Evolutionary conservation across 2,329 filamentous ascomycete species (phyloP).

Genomic region (Lasiodiplodia gonubiensis): DNA sequence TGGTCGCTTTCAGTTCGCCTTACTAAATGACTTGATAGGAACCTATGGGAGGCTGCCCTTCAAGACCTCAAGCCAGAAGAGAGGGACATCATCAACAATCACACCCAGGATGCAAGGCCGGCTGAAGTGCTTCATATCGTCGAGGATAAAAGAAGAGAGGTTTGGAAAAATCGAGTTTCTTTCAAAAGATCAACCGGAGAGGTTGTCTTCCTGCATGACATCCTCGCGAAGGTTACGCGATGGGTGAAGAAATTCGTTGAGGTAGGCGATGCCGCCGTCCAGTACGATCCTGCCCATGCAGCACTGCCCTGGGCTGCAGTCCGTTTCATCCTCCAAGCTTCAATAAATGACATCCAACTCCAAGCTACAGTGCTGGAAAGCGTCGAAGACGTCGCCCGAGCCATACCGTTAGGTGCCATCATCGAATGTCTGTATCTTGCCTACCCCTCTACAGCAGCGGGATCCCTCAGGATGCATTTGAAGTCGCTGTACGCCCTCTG

Average conservation of each 20-base stretch:
- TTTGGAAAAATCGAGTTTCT: neutral
- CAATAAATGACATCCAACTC: neutral
- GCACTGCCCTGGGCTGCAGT: conserved; percentile 43
- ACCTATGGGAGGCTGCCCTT: too few species aligned
- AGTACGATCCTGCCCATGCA: conserved; percentile 42
- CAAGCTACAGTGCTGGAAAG: neutral
- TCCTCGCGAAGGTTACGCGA: conserved; percentile 37
- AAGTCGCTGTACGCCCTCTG: too few species aligned
- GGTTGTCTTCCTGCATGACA: conserved; percentile 37
- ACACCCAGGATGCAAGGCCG: too few species aligned
- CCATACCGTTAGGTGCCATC: conserved; percentile 25
- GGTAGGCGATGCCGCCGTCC: conserved; percentile 40
- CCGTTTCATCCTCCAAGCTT: conserved; percentile 40
- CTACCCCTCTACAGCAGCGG: too few species aligned
- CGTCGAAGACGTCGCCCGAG: neutral
- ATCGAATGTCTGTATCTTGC: neutral
- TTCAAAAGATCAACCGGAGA: neutral
- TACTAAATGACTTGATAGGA: too few species aligned
- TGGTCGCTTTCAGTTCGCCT: too few species aligned
- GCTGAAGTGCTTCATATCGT: neutral
- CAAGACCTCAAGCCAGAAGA: too few species aligned
- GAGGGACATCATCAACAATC: too few species aligned
- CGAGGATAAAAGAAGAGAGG: neutral
- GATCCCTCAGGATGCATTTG: too few species aligned
- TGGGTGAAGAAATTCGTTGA: conserved; percentile 40